Conservation (phyloP, 441 rosid genomes). For the Aleurites moluccanus region DNA sequence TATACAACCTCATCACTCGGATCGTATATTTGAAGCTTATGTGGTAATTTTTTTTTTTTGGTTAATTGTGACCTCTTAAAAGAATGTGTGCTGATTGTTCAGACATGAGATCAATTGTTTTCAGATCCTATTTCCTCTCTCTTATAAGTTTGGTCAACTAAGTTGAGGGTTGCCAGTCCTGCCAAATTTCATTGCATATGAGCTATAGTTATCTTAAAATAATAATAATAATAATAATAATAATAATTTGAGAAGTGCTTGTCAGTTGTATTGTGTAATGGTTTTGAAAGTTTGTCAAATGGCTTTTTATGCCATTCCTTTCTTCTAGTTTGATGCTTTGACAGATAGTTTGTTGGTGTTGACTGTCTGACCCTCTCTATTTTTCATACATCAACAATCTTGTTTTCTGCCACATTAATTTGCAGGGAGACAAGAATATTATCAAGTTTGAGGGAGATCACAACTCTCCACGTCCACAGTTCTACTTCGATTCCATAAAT, state of each 20-base stretch:
- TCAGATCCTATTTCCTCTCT: neutral
- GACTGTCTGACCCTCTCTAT: slow-evolving; percentile 6
- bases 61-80: slow-evolving; percentile 11
- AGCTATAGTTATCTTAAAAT: neutral
- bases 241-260: neutral
- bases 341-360: slow-evolving; percentile 11
- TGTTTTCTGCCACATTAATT: slow-evolving; percentile 25
- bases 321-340: slow-evolving; percentile 11
- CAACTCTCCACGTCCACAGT: slow-evolving; percentile 95
- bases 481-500: slow-evolving; percentile 94
- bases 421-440: slow-evolving; percentile 97
- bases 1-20: slow-evolving; percentile 92
- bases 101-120: neutral
- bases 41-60: slow-evolving; percentile 49
- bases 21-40: slow-evolving; percentile 80
- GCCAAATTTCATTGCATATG: neutral
- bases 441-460: slow-evolving; percentile 99
- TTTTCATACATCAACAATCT: neutral
- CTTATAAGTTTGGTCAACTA: neutral
- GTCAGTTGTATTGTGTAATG: neutral
- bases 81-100: neutral
- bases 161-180: neutral
- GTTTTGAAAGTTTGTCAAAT: neutral
- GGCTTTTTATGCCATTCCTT: neutral
- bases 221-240: neutral